phyloP scores from a whole-genome alignment of 225 moss, liverwort and hornwort genomes.

The Antitrichia curtipendula region DNA sequence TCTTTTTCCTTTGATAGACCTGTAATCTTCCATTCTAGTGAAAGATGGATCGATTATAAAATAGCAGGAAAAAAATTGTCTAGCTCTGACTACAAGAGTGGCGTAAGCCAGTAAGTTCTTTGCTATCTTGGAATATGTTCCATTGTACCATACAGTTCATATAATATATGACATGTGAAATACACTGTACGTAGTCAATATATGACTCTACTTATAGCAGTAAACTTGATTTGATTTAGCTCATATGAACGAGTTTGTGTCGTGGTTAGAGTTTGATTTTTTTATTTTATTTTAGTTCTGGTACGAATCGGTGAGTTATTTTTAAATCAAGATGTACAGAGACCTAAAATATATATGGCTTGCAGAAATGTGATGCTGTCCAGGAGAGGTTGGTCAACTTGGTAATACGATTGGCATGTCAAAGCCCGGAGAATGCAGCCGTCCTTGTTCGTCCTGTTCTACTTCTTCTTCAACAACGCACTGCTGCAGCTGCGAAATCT shows the following conservation, averaged over 20 bases:
- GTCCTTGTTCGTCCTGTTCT: constrained; percentile 63
- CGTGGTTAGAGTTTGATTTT: neutral
- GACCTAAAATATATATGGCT: constrained; percentile 4
- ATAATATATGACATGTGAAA: neutral
- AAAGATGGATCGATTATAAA: neutral
- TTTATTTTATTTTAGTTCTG: neutral
- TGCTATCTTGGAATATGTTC: neutral
- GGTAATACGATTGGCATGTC: constrained; percentile 66
- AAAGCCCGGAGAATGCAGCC: constrained; percentile 73
- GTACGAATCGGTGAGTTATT: neutral
- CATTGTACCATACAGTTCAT: neutral
- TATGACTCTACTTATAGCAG: neutral
- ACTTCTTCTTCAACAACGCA: constrained; percentile 57
- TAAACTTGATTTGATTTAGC: neutral
- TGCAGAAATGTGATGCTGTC: constrained; percentile 68
- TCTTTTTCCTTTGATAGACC: neutral
- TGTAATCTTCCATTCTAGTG: neutral
- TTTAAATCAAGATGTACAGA: neutral
- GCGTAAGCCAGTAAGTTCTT: neutral
- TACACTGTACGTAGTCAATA: neutral
- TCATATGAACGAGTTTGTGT: neutral
- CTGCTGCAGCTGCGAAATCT: constrained; percentile 21
- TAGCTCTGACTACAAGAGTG: neutral
- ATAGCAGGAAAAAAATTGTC: neutral
- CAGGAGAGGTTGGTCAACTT: constrained; percentile 66